phyloP scores from a whole-genome alignment of 768 basidiomycete genomes.

The Pisolithus tinctorius region DNA sequence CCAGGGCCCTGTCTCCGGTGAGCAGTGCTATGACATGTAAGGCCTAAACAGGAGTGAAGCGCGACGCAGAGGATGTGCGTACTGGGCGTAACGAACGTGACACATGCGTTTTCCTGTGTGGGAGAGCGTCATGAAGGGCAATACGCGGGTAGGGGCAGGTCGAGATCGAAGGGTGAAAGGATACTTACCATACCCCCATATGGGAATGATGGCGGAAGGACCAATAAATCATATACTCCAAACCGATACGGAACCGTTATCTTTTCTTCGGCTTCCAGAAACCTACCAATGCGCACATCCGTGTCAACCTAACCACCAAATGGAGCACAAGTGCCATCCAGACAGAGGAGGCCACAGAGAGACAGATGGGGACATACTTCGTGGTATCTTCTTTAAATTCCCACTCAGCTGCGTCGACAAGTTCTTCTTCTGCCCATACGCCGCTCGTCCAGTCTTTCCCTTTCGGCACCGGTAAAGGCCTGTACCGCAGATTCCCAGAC shows the following conservation, averaged over 20 bases:
- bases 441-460: slow-evolving; percentile 78
- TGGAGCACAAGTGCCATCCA: neutral
- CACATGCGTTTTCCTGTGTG: slow-evolving; percentile 76
- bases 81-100: slow-evolving; percentile 89
- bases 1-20: slow-evolving; percentile 79
- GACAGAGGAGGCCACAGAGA: neutral
- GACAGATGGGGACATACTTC: slow-evolving; percentile 33
- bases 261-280: slow-evolving; percentile 64
- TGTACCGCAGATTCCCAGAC: slow-evolving; percentile 73
- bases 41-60: neutral
- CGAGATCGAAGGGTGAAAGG: no score
- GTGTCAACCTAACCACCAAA: no score
- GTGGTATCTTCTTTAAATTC: slow-evolving; percentile 88
- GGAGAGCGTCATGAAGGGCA: no score
- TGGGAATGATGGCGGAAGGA: slow-evolving; percentile 89
- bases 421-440: slow-evolving; percentile 86
- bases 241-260: slow-evolving; percentile 74
- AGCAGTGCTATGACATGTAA: slow-evolving; percentile 52
- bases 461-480: slow-evolving; percentile 47
- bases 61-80: slow-evolving; percentile 10
- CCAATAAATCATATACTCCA: slow-evolving; percentile 82
- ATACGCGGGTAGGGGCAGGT: no score
- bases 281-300: slow-evolving; percentile 35
- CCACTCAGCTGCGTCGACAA: slow-evolving; percentile 71
- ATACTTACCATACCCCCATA: slow-evolving; percentile 75